Conservation (phyloP, 495 filamentous ascomycete genomes). For the Bathelium albidoporum region DNA sequence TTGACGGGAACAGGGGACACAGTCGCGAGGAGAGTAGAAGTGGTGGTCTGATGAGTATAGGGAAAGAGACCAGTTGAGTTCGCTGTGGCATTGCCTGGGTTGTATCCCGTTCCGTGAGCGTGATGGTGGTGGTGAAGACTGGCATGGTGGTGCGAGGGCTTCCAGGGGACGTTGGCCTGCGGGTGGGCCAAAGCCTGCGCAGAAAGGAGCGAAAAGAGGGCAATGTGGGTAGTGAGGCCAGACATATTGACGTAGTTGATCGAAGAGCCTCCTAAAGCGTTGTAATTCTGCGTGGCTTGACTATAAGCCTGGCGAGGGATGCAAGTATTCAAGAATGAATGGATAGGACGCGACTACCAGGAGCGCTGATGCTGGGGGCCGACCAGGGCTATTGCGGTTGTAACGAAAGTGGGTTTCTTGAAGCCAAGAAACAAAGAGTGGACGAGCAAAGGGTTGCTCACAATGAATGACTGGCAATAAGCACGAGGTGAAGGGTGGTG, state of each 20-base stretch:
- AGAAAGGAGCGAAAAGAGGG: slow-evolving; percentile 2
- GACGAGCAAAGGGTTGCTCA: slow-evolving; percentile 30
- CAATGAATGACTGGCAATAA: slow-evolving; percentile 14
- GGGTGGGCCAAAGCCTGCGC: neutral
- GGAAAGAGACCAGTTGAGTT: neutral
- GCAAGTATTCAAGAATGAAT: neutral
- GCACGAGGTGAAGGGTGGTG: slow-evolving; percentile 11
- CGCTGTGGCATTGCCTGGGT: neutral
- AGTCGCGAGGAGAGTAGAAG: slow-evolving; percentile 8
- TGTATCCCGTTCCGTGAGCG: neutral
- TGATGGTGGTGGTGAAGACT: neutral
- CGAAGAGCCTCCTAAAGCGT: neutral
- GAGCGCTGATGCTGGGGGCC: slow-evolving; percentile 14
- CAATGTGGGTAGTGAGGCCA: neutral
- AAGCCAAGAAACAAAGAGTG: slow-evolving; percentile 22
- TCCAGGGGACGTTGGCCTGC: neutral
- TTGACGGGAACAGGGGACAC: slow-evolving; percentile 10
- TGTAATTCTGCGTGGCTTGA: neutral
- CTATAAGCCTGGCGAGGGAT: neutral
- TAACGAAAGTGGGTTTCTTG: slow-evolving; percentile 23
- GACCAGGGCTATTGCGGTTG: slow-evolving; percentile 30
- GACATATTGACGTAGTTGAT: neutral
- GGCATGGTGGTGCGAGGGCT: neutral
- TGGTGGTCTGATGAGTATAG: neutral
- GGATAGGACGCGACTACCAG: neutral